Conservation (phyloP, 192 early-diverging fungal species). For the Backusella circina region DNA sequence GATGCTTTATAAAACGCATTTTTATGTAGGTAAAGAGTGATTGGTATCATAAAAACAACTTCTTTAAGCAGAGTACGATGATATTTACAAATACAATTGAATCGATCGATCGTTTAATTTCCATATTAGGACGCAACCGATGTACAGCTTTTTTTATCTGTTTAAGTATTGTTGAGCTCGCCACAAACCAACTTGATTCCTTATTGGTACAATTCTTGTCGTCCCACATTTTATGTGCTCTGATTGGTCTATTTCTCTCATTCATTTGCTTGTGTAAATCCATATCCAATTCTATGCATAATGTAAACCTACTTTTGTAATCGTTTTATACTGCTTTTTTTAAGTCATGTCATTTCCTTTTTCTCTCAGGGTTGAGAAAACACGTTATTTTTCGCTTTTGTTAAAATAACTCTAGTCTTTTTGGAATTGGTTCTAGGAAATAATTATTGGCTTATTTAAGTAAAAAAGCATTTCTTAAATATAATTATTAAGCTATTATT, state of each 20-base stretch:
- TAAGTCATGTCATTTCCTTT: not conserved
- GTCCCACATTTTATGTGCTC: not conserved
- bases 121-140: not conserved
- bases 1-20: not conserved
- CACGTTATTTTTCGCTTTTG: not conserved
- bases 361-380: not conserved
- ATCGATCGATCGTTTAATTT: slow-evolving; percentile 6
- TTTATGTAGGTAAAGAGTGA: not conserved
- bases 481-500: not conserved
- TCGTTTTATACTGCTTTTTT: no score
- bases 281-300: not conserved
- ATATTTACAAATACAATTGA: not conserved
- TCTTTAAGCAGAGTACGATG: not conserved
- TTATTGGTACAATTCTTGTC: slow-evolving; percentile 2
- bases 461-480: not conserved
- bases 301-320: not conserved
- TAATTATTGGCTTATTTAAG: not conserved
- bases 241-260: not conserved
- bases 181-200: not conserved
- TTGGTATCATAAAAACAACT: not conserved
- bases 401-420: not conserved
- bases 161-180: not conserved
- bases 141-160: not conserved
- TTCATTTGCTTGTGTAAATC: not conserved
- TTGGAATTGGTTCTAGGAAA: not conserved